Evolutionary conservation across 257 asterid species (phyloP), one percentile per base, ranked within the genome.

Genomic region (Schizonepeta tenuifolia): DNA sequence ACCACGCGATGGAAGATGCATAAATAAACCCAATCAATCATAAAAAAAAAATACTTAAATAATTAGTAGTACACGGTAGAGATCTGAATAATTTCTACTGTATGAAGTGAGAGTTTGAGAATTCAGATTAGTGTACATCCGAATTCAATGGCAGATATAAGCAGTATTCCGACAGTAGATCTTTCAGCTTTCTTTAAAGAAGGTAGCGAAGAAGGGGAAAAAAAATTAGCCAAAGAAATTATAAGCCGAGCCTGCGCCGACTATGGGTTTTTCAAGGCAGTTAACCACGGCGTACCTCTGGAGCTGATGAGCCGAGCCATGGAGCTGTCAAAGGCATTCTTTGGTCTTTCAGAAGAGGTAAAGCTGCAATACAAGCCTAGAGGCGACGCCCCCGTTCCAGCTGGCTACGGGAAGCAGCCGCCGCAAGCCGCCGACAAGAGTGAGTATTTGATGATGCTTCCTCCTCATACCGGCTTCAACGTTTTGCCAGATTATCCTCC

Each of bases 361-460:
- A 88, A 88, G 81, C 46, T 80, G 43, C 74, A 77, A 18, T 77
- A 70, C 18, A 36, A 65, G 8, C 80, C 84, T 3, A 10, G 51
- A 50, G 15, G 81, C 15, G 79, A 67, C 2, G 74, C 76, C 20
- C 87, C 84, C 33, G 69, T 86, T 24, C 91, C 86, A 28, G 87
- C 85, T 0, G 91, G 89, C 53, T 86, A 86, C n/a, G 73, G 74
- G 55, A 81, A 73, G 83, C 84, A 82, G 70, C 84, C 88, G 35
- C 82, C 69, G 28, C 76, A 53, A 3, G 78, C 82, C 21, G 51
- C 81, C 18, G 89, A 88, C 26, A 79, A 81, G 88, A 80, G 71
- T 63, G 88, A 88, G 84, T 83, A 67, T 49, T 12, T 88, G 47
- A 44, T 86, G 73, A 82, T 88, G 86, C 81, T 81, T 65, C 83